Base-by-base conservation (phyloP, 768 basidiomycete genomes). In the Amanita pseudoporphyria region DNA sequence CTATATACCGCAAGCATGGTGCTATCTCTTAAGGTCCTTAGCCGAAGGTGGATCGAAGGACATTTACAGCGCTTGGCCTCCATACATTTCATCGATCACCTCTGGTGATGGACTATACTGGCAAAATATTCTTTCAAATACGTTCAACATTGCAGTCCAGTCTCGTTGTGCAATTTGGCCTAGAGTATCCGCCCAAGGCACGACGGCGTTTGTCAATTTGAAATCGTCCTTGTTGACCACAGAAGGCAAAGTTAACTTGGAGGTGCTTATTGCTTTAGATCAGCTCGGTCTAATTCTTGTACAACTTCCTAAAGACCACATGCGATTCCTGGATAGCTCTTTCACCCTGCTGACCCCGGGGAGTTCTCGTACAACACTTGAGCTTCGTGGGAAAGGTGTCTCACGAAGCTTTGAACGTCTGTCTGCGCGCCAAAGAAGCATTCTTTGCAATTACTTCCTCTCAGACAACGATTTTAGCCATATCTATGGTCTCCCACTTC, bases 1-100 rank as follows among this genome's bases (percentile, higher is more conserved):
- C 2, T 72, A 71, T 50, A 67, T 77, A n/a, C 75, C 77, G 0
- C 54, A 58, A 13, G 66, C 71, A 2, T 77, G 74, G 75, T 60
- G 60, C 10, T 47, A 45, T 1, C 55, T 76, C 1, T 55, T 77
- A 0, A 58, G 58, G 10, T 52, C 62, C 10, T 56, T 72, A 3
- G 54, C 62, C 13, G 39, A 60, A 14, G 47, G 47, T 1, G 56
- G 61, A 5, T 48, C 52, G 0, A 36, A 49, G 2, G 53, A 70
- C 16, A 55, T 74, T 14, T 75, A 69, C 53, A 53, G 54, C 7
- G 62, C 64, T 0, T 74, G 74, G 72, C 73, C 76, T 0, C 64
- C 65, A 1, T 51, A 56, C 12, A 65, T 69, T 53, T 49, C 56
- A 1, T 40, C 45, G 1, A 55, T 62, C 3, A 58, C 65, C 19